Evolutionary conservation across 768 basidiomycete genomes (phyloP), one percentile per base, ranked within the genome.

Genomic region (Galerina marginata): DNA sequence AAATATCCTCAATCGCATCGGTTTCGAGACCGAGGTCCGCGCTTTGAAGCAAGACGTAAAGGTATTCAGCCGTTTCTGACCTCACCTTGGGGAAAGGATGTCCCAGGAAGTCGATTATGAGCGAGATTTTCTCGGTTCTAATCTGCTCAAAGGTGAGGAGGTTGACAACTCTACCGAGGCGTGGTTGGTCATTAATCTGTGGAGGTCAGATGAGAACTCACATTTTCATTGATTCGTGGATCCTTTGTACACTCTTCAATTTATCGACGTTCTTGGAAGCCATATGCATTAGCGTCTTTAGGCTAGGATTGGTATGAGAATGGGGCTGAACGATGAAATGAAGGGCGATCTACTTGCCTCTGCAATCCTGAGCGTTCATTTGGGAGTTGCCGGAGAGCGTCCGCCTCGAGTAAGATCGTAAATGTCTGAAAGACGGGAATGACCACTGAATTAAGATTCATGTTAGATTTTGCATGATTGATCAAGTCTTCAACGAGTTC

Each of bases 161-260:
- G 63, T 89, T 85, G 50, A 89, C 81, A 25, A 87, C 80, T 50
- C 95, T 96, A 67, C 29, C 38, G 29, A 56, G 25, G 48, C 37
- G 52, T 11, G 47, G 40, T 40, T 14, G 23, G 37, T 52, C 52
- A 58, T 63, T 58, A 37, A 44, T 55, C 6, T 16, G 48, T 42
- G 52, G 16, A 5, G 61, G 36, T 25, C 23, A 44, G 44, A 23
- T 47, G 33, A 59, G 49, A 11, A 26, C 63, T 62, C 67, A 96
- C 96, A 92, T 85, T 72, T 89, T 92, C 92, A 94, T 93, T 4
- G 88, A 87, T 59, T 89, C 86, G 10, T 83, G 81, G 23, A 97
- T 87, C 56, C 96, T 77, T 65, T 90, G 90, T n/a, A 93, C 76
- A 62, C 86, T 96, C 76, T 95, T 97, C 56, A 95, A 72, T 29